These are phyloP conservation scores for Picochlorum sp. DNA, from an alignment of 139 green algal genomes.

Conservation along the genomic window DNA sequence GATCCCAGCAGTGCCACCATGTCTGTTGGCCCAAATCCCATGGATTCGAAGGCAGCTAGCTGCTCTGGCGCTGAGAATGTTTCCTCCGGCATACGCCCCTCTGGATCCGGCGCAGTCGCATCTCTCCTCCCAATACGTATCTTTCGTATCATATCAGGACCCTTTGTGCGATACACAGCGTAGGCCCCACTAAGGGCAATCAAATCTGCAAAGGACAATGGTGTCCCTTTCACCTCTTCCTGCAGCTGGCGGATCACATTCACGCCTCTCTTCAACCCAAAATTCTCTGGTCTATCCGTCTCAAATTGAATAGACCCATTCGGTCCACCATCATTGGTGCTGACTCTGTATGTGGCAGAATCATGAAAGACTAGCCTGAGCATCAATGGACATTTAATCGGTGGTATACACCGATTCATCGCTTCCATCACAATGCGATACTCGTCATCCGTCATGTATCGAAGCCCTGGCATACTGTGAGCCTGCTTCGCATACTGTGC, in stretches of 20 bases:
- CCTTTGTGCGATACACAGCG: conserved; percentile 55
- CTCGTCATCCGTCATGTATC: conserved; percentile 17
- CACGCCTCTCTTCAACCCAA: conserved; percentile 75
- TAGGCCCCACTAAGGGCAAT: conserved; percentile 63
- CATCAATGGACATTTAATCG: conserved; percentile 45
- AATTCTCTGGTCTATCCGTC: conserved; percentile 75
- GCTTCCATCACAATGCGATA: conserved; percentile 8
- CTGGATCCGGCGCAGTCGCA: conserved; percentile 47
- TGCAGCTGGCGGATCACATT: conserved; percentile 33
- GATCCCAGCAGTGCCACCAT: conserved; percentile 64
- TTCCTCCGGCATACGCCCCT: conserved; percentile 56
- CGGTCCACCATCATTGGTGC: conserved; percentile 51
- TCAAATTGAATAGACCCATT: conserved; percentile 79
- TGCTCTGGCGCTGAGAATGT: conserved; percentile 41
- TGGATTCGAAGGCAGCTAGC: conserved; percentile 51
- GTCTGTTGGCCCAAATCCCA: conserved; percentile 53
- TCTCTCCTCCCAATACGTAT: conserved; percentile 52
- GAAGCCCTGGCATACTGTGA: neutral
- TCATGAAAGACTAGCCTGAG: conserved; percentile 85
- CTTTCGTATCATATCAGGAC: conserved; percentile 43
- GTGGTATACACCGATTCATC: conserved; percentile 1
- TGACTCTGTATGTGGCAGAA: conserved; percentile 52
- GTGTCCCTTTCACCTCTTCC: conserved; percentile 44
- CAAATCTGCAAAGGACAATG: conserved; percentile 62
- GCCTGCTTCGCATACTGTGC: neutral